Evolutionary conservation across 169 alveolate genomes (phyloP).

Genomic region (Eimeria maxima): DNA sequence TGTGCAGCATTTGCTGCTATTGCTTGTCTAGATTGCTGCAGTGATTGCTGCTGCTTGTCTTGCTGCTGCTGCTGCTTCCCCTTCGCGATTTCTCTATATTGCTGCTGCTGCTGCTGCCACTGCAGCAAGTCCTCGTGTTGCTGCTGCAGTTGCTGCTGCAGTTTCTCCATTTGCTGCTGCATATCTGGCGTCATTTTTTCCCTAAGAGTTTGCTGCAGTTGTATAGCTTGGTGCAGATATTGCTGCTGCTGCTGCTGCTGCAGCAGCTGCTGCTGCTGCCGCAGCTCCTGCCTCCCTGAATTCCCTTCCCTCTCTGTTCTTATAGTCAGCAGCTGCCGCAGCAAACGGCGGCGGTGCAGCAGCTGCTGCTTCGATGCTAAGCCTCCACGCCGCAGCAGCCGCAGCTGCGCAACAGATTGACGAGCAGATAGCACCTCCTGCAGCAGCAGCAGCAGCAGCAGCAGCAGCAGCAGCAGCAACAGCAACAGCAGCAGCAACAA

Average conservation of each 20-base stretch:
- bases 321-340: slow-evolving; percentile 51
- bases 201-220: slow-evolving; percentile 35
- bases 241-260: slow-evolving; percentile 41
- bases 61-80: too few species aligned
- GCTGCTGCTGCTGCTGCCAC: slow-evolving; percentile 52
- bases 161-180: slow-evolving; percentile 31
- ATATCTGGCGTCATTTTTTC: background rate
- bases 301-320: slow-evolving; percentile 45
- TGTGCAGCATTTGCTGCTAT: too few species aligned
- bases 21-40: too few species aligned
- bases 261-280: slow-evolving; percentile 51
- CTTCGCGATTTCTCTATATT: too few species aligned
- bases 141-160: slow-evolving; percentile 38
- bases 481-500: background rate
- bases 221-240: background rate
- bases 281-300: slow-evolving; percentile 17
- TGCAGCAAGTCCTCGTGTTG: background rate
- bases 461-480: slow-evolving; percentile 21
- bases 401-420: slow-evolving; percentile 42
- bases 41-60: too few species aligned
- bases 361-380: background rate
- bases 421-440: slow-evolving; percentile 58
- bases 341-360: slow-evolving; percentile 45
- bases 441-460: slow-evolving; percentile 48
- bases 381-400: slow-evolving; percentile 67